Evolutionary conservation across 164 flowering plant genomes (phyloP).

Genomic region (Berberis thunbergii): DNA sequence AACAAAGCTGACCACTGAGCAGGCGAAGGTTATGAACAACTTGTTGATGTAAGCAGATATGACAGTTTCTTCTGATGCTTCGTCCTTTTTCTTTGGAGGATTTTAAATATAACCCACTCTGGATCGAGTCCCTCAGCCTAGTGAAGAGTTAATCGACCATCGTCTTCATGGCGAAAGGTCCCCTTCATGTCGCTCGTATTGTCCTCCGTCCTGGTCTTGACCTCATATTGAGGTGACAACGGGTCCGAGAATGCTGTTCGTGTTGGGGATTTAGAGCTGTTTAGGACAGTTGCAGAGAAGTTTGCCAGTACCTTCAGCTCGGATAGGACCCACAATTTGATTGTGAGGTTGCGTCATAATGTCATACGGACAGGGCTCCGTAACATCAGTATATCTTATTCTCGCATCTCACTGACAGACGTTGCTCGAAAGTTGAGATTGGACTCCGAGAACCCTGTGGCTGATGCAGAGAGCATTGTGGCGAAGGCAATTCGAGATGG

Average conservation of each 20-base stretch:
- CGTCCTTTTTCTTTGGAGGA: too few relatives aligned
- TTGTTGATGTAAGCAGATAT: too few relatives aligned
- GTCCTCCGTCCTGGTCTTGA: too few relatives aligned
- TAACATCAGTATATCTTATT: slow-evolving; percentile 89
- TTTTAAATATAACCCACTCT: too few relatives aligned
- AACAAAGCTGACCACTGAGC: too few relatives aligned
- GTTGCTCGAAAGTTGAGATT: slow-evolving; percentile 75
- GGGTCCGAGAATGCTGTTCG: slow-evolving; percentile 75
- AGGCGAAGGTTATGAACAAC: too few relatives aligned
- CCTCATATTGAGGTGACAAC: too few relatives aligned
- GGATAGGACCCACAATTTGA: slow-evolving; percentile 77
- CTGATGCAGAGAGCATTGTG: slow-evolving; percentile 95
- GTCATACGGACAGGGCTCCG: slow-evolving; percentile 91
- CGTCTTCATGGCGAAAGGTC: too few relatives aligned
- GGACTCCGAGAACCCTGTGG: slow-evolving; percentile 72
- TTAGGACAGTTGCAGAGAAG: slow-evolving; percentile 64
- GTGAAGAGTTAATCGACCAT: too few relatives aligned
- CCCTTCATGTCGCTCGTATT: too few relatives aligned
- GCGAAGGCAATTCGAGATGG: slow-evolving; percentile 94
- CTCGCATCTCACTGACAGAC: slow-evolving; percentile 76
- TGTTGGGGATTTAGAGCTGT: slow-evolving; percentile 89
- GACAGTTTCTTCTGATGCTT: too few relatives aligned
- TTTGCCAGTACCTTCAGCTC: slow-evolving; percentile 52
- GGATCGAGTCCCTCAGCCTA: too few relatives aligned
- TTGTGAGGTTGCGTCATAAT: slow-evolving; percentile 83